Evolutionary conservation across 352 stramenopile genomes (phyloP).

Genomic region (Aphanomyces stellatus): DNA sequence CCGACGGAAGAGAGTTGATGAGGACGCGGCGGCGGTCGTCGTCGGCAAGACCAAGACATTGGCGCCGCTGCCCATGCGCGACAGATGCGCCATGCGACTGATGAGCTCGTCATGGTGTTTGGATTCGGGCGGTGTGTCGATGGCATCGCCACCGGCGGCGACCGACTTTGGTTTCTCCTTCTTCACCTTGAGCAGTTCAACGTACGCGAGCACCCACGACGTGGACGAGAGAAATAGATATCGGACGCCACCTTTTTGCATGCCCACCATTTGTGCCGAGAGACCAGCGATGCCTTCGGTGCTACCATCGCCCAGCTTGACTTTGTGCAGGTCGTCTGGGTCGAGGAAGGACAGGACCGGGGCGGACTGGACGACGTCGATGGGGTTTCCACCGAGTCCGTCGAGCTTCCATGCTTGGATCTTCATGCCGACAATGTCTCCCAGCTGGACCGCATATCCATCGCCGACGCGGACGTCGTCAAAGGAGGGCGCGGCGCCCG

Average conservation of each 20-base stretch:
- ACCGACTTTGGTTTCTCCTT: conserved; percentile 33
- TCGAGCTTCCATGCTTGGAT: conserved; percentile 11
- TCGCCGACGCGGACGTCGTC: conserved; percentile 4
- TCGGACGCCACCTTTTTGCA: conserved; percentile 51
- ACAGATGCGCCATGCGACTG: conserved; percentile 64
- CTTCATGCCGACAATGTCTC: conserved; percentile 17
- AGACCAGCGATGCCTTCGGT: conserved; percentile 31
- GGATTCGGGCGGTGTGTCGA: conserved; percentile 9
- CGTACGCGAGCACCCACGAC: conserved; percentile 50
- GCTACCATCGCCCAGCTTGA: conserved; percentile 33
- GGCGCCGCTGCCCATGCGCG: conserved; percentile 42
- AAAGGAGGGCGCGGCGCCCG: conserved; percentile 25
- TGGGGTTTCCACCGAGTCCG: background rate
- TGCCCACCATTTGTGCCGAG: conserved; percentile 39
- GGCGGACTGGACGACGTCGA: background rate
- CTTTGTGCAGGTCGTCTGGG: conserved; percentile 14
- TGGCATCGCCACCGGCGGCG: conserved; percentile 2
- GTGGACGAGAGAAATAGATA: conserved; percentile 29
- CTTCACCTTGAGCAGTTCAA: conserved; percentile 74
- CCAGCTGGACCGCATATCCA: conserved; percentile 10
- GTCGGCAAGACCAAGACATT: conserved; percentile 40
- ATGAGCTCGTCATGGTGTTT: conserved; percentile 45
- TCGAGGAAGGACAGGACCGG: background rate
- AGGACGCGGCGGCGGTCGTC: too few species aligned
- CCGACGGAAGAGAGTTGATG: too few species aligned